Evolutionary conservation across 225 moss, liverwort and hornwort genomes (phyloP), one percentile per base, ranked within the genome.

Genomic region (Marchantia polymorpha): DNA sequence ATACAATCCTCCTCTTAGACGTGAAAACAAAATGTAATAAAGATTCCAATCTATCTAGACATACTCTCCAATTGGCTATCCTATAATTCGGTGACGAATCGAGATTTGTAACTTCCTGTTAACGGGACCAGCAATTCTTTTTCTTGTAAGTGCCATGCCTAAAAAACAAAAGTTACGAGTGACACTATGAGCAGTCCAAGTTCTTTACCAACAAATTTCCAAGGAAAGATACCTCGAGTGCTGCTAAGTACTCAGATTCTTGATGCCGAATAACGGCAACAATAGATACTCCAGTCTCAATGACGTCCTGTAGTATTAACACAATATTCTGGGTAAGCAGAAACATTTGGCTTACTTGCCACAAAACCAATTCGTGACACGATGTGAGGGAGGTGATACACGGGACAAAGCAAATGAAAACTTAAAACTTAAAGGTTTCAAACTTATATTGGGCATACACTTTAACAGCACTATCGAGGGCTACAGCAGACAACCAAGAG

Each of bases 201-300:
- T 48, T 50, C 61, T 61, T 61, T 48, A 10, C 2, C 11, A 8
- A 12, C 1, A n/a, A 0, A 22, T 49, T 71, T 23, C 49, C 47
- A 50, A 71, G 50, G 23, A 71, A 51, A 75, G 77, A 79, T 63
- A 88, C 87, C 80, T 64, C 85, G 12, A 88, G 52, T 67, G 87
- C 76, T 22, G 31, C 47, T 22, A 88, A 19, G 39, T 88, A 88
- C 60, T 88, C 87, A 59, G 87, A 85, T 83, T 88, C 87, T 75
- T 88, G 80, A 72, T 88, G 82, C 60, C 78, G 84, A 67, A 88
- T 88, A 16, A 78, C 83, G 63, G 73, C 49, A 47, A 82, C 85
- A 51, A 88, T 83, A 16, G 85, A 78, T 8, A 76, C 68, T 66
- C 78, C 87, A 19, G 77, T 82, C 71, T 85, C 87, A 13, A 73